Evolutionary conservation across 1,139 yeast genomes (phyloP).

Genomic region (Blastobotrys serpentis): DNA sequence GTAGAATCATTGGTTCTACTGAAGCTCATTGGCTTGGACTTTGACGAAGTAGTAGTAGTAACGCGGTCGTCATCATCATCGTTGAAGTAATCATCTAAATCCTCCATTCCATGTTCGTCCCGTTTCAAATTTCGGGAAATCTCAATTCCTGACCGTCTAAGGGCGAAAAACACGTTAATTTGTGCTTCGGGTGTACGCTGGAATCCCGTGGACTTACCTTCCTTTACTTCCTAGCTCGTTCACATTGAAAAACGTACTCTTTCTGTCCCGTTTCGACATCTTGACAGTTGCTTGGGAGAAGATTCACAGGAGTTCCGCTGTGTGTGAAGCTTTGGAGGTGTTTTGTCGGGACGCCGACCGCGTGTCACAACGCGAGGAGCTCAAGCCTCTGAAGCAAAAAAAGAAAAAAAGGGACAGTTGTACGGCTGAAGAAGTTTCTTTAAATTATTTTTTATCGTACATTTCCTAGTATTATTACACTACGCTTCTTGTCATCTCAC

Average conservation of each 20-base stretch:
- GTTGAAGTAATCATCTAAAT: conserved; percentile 70
- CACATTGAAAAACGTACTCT: conserved; percentile 5
- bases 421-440: too few relatives aligned
- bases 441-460: too few relatives aligned
- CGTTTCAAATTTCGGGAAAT: conserved; percentile 52
- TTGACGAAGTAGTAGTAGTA: not conserved
- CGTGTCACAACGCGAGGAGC: too few relatives aligned
- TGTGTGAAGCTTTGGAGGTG: too few relatives aligned
- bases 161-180: not conserved
- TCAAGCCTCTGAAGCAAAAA: too few relatives aligned
- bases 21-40: conserved; percentile 4
- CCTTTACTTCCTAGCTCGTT: conserved; percentile 10
- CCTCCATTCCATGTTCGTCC: conserved; percentile 76
- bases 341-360: too few relatives aligned
- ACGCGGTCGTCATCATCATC: conserved; percentile 19
- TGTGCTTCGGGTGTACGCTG: conserved; percentile 47
- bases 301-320: too few relatives aligned
- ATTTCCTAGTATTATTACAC: too few relatives aligned
- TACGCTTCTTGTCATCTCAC: too few relatives aligned
- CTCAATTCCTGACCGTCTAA: conserved; percentile 48
- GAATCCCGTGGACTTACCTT: conserved; percentile 4
- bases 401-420: too few relatives aligned
- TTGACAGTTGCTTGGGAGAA: not conserved
- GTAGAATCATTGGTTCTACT: conserved; percentile 11
- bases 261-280: conserved; percentile 11